Percentiles rank a stretch among this genome's conserved stretches.
Conservation (phyloP, 768 basidiomycete genomes). For the Thelephora ganbajun region DNA sequence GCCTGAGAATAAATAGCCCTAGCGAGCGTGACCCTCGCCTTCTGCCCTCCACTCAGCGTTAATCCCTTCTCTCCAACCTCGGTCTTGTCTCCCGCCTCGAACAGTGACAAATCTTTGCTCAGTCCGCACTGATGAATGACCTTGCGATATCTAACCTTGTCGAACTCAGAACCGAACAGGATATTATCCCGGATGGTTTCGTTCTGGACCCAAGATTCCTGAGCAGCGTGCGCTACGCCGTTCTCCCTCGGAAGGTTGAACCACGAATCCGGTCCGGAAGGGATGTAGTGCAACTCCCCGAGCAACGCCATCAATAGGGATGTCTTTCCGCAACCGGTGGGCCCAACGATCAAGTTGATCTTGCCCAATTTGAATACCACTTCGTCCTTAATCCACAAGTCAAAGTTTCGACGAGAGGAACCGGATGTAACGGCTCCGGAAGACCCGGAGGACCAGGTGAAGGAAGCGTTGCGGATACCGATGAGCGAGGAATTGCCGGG, state of each 20-base stretch:
- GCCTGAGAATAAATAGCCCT: constrained; percentile 25
- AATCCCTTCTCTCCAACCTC: constrained; percentile 51
- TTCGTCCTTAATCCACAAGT: constrained; percentile 15
- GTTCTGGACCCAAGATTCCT: constrained; percentile 36
- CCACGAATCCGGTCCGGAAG: constrained; percentile 20
- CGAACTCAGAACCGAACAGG: constrained; percentile 15
- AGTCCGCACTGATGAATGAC: constrained; percentile 26
- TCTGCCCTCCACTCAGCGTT: constrained; percentile 33
- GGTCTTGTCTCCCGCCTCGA: constrained; percentile 35
- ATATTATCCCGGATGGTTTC: constrained; percentile 23
- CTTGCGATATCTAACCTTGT: constrained; percentile 16
- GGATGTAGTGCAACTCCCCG: constrained; percentile 20
- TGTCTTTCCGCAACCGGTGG: constrained; percentile 20
- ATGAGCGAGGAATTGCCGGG: constrained; percentile 3
- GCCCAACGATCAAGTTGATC: constrained; percentile 19
- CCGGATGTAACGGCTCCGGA: constrained; percentile 4
- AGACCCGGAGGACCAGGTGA: constrained; percentile 15
- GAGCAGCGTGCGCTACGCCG: constrained; percentile 33
- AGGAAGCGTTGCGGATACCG: constrained; percentile 15
- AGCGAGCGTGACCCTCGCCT: constrained; percentile 28
- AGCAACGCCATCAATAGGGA: constrained; percentile 19
- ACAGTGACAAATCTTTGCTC: constrained; percentile 30
- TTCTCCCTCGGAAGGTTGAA: constrained; percentile 28
- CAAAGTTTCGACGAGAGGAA: constrained; percentile 11
- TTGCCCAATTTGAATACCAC: constrained; percentile 14